Conservation (phyloP, 768 basidiomycete species). For the Agaricus bisporus region DNA sequence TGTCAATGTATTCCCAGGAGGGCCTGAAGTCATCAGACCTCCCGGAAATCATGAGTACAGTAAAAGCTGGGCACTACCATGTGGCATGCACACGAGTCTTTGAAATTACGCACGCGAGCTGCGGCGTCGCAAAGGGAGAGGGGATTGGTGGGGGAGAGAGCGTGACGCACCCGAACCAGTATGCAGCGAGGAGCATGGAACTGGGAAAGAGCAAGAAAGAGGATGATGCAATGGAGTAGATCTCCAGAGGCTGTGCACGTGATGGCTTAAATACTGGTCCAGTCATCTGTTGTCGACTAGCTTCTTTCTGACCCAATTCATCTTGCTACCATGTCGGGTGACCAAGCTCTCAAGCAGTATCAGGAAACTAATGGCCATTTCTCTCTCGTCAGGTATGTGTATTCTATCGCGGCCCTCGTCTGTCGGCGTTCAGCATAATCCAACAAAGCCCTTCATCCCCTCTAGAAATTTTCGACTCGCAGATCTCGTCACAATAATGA, state of each 20-base stretch:
- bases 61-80: slow-evolving; percentile 82
- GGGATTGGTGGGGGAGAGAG: slow-evolving; percentile 82
- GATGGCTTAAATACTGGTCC: not conserved
- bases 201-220: slow-evolving; percentile 40
- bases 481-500: slow-evolving; percentile 98
- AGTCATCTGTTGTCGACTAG: too few species aligned
- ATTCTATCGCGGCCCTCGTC: slow-evolving; percentile 14
- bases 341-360: slow-evolving; percentile 69
- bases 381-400: slow-evolving; percentile 83
- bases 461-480: slow-evolving; percentile 93
- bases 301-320: slow-evolving; percentile 9
- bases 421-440: slow-evolving; percentile 12
- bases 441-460: slow-evolving; percentile 11
- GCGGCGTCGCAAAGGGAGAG: slow-evolving; percentile 81
- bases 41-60: slow-evolving; percentile 74
- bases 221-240: slow-evolving; percentile 33
- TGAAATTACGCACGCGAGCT: slow-evolving; percentile 78
- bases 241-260: slow-evolving; percentile 2
- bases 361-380: slow-evolving; percentile 92
- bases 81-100: slow-evolving; percentile 97
- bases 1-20: slow-evolving; percentile 57
- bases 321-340: slow-evolving; percentile 18
- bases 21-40: slow-evolving; percentile 66
- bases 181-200: slow-evolving; percentile 69
- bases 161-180: slow-evolving; percentile 93